Conservation (phyloP, 495 filamentous ascomycete species). For the Aspergillus sclerotioniger region DNA sequence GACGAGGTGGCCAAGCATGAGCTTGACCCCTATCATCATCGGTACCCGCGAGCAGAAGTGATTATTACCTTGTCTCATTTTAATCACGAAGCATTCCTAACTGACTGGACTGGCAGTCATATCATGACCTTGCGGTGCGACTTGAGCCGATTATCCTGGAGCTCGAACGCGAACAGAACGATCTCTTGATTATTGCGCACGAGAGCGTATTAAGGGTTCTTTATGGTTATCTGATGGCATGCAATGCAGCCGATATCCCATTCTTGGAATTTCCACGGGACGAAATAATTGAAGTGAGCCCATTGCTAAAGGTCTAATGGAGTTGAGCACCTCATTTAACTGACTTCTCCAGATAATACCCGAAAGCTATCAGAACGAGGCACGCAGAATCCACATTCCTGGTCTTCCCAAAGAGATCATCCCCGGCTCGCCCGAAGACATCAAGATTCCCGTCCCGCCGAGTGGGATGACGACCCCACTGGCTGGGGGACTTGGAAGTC, state of each 20-base stretch:
- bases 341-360: constrained; percentile 71
- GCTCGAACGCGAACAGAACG: constrained; percentile 93
- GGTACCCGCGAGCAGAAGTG: constrained; percentile 94
- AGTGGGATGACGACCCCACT: constrained; percentile 53
- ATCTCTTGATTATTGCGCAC: constrained; percentile 95
- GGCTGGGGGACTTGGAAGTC: constrained; percentile 44
- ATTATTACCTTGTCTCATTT: constrained; percentile 18
- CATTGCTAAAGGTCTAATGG: constrained; percentile 4
- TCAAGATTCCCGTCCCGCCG: constrained; percentile 74
- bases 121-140: constrained; percentile 95
- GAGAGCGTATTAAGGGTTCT: constrained; percentile 94
- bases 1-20: constrained; percentile 93
- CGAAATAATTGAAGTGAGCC: constrained; percentile 85
- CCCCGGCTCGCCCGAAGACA: constrained; percentile 76
- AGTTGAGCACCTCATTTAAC: constrained; percentile 18
- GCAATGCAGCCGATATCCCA: constrained; percentile 93
- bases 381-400: constrained; percentile 79
- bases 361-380: constrained; percentile 93
- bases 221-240: constrained; percentile 98
- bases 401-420: constrained; percentile 59
- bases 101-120: constrained; percentile 60
- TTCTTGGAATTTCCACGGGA: constrained; percentile 90
- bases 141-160: constrained; percentile 99
- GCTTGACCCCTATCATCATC: constrained; percentile 92
- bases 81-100: background rate